phyloP scores from a whole-genome alignment of 2,329 filamentous ascomycete genomes.

The Exophiala xenobiotica region DNA sequence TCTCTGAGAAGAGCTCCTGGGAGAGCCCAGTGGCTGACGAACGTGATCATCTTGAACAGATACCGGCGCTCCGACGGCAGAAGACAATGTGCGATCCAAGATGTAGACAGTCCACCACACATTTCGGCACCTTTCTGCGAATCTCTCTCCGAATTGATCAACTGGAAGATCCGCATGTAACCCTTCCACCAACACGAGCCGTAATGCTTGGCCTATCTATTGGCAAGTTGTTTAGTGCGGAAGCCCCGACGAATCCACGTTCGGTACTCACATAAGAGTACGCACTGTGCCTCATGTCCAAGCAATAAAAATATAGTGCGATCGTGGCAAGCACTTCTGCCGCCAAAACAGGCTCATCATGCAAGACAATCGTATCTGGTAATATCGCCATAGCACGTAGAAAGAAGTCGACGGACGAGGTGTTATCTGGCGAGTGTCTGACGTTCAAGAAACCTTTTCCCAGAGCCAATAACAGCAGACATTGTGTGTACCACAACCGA shows the following conservation, averaged over 20 bases:
- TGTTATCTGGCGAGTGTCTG: conserved; percentile 33
- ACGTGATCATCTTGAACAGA: conserved; percentile 54
- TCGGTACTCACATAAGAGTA: conserved; percentile 47
- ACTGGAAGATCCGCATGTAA: conserved; percentile 54
- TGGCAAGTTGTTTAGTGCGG: no score
- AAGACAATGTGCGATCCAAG: conserved; percentile 55
- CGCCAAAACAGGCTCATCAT: conserved; percentile 46
- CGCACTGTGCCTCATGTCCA: conserved; percentile 50
- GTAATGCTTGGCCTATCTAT: conserved; percentile 54
- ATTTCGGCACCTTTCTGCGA: conserved; percentile 49
- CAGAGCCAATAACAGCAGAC: conserved; percentile 55
- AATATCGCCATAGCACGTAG: conserved; percentile 45
- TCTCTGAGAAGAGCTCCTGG: conserved; percentile 40
- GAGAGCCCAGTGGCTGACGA: conserved; percentile 46
- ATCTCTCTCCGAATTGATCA: conserved; percentile 41
- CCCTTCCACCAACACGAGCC: conserved; percentile 50
- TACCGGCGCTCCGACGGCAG: conserved; percentile 53
- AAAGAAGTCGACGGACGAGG: conserved; percentile 52
- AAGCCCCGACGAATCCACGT: no score
- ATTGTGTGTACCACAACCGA: conserved; percentile 54
- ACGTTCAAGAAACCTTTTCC: conserved; percentile 55
- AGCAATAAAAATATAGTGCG: conserved; percentile 53
- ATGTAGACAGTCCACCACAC: conserved; percentile 58
- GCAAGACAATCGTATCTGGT: conserved; percentile 43
- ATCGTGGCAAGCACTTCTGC: conserved; percentile 55